Percentiles rank a stretch among this genome's conserved stretches.
Conservation (phyloP, 768 basidiomycete species). For the Krasilnikovozyma curviuscula region DNA sequence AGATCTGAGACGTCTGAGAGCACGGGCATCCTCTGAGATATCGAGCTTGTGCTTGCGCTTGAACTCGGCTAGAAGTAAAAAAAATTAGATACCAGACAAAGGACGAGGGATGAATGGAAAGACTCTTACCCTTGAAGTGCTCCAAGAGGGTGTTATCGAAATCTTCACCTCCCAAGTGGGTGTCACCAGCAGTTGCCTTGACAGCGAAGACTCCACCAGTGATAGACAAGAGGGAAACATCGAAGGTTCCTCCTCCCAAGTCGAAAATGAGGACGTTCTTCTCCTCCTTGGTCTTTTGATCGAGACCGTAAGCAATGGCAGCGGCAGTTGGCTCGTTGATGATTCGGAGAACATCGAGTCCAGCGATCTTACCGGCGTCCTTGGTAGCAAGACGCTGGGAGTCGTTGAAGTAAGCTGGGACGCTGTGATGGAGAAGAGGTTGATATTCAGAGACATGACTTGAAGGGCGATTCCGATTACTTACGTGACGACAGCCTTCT, state of each 20-base stretch:
- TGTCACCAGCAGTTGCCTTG: conserved; percentile 94
- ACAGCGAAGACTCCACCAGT: conserved; percentile 87
- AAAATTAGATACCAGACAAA: not conserved
- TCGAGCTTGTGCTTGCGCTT: conserved; percentile 36
- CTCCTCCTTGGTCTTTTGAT: conserved; percentile 82
- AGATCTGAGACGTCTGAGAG: conserved; percentile 80
- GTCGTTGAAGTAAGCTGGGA: conserved; percentile 99
- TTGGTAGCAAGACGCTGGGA: conserved; percentile 98
- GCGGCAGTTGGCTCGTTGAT: conserved; percentile 99
- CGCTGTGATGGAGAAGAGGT: conserved; percentile 28
- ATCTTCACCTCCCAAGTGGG: conserved; percentile 98
- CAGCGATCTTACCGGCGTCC: conserved; percentile 93
- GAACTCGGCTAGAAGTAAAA: conserved; percentile 5
- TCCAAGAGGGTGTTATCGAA: conserved; percentile 97
- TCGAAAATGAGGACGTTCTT: conserved; percentile 99
- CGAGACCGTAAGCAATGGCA: conserved; percentile 79
- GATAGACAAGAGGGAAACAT: conserved; percentile 97
- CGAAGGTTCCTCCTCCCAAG: conserved; percentile 98
- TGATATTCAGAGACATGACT: not conserved
- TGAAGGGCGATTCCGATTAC: conserved; percentile 22
- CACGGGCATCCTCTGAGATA: conserved; percentile 91
- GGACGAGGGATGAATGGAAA: not conserved
- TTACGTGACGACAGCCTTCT: conserved; percentile 96
- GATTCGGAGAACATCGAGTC: conserved; percentile 98
- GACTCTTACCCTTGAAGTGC: conserved; percentile 57